Conservation (phyloP, 2,329 filamentous ascomycete genomes). For the Alternaria panax region DNA sequence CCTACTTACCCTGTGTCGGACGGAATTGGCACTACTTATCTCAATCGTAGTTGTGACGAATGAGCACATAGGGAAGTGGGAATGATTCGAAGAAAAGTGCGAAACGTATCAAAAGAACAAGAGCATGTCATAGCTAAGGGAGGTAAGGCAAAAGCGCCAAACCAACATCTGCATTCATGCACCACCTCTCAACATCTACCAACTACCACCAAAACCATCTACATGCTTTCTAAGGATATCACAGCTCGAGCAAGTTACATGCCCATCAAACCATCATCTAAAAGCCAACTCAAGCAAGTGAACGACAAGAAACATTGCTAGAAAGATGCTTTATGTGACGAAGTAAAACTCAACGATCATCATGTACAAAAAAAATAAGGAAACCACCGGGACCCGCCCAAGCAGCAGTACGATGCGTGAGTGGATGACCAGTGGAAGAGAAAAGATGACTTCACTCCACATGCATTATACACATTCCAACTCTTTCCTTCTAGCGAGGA, state of each 20-base stretch:
- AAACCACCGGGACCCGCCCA: constrained; percentile 13
- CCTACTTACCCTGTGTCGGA: not conserved
- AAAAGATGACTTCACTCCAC: not conserved
- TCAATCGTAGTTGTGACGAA: too few relatives aligned
- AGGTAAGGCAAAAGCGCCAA: not conserved
- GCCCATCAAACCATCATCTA: not conserved
- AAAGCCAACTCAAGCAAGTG: not conserved
- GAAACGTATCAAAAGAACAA: not conserved
- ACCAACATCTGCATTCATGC: not conserved
- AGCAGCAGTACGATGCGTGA: constrained; percentile 8
- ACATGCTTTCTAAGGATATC: constrained; percentile 5
- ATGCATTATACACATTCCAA: not conserved
- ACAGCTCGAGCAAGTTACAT: constrained; percentile 1
- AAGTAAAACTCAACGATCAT: not conserved
- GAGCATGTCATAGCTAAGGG: not conserved
- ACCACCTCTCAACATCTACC: not conserved
- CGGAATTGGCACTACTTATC: not conserved
- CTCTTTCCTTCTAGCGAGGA: not conserved
- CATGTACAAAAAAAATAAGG: constrained; percentile 6
- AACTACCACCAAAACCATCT: not conserved
- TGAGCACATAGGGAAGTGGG: not conserved
- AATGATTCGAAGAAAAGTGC: too few relatives aligned
- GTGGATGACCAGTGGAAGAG: constrained; percentile 3
- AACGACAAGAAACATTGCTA: not conserved
- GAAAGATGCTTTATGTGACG: constrained; percentile 1